Evolutionary conservation across 2,329 filamentous ascomycete species (phyloP).

Genomic region (Fusarium ramigenum): DNA sequence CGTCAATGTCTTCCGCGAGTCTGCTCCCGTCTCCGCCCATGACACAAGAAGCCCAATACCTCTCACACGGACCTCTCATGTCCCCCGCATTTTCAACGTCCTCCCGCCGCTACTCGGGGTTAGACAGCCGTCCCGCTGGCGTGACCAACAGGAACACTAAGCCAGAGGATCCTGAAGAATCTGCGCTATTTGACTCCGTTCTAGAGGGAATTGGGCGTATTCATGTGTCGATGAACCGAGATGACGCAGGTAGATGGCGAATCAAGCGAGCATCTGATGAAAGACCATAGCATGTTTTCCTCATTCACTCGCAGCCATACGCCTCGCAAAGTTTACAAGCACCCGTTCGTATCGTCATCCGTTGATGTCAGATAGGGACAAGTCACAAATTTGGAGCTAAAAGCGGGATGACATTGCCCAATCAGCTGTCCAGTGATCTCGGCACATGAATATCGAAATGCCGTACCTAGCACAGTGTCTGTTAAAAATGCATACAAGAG

Average conservation of each 20-base stretch:
- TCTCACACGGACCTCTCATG: constrained; percentile 10
- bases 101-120: not conserved
- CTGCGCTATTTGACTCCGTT: constrained; percentile 47
- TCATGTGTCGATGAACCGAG: constrained; percentile 49
- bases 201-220: constrained; percentile 50
- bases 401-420: constrained; percentile 5
- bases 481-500: not conserved
- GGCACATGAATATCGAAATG: not conserved
- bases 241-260: constrained; percentile 54
- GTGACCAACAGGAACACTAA: not conserved
- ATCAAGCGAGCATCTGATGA: constrained; percentile 42
- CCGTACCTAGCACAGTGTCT: constrained; percentile 7
- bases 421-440: not conserved
- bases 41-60: constrained; percentile 24
- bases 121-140: not conserved
- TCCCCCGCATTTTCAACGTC: constrained; percentile 10
- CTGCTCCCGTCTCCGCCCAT: constrained; percentile 37
- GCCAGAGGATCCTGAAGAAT: constrained; percentile 37
- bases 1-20: constrained; percentile 28
- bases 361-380: not conserved
- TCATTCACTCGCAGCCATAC: not conserved
- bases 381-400: not conserved
- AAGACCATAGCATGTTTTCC: constrained; percentile 27
- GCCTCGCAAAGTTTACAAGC: not conserved
- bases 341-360: not conserved